These are phyloP conservation scores for Cyclocybe aegerita DNA, from an alignment of 768 basidiomycete genomes.

Conservation along the genomic window DNA sequence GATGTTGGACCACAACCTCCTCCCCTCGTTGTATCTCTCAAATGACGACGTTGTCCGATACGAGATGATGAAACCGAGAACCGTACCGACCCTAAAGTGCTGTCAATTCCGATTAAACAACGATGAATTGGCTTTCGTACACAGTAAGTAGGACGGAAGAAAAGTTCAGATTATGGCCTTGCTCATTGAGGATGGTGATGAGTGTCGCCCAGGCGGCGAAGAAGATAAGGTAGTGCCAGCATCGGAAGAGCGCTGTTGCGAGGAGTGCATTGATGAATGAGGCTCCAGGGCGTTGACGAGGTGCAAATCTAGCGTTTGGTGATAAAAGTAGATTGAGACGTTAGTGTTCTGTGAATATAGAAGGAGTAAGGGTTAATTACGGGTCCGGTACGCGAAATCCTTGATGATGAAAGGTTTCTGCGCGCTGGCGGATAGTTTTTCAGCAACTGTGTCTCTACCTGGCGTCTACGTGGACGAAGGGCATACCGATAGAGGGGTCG, in stretches of 20 bases:
- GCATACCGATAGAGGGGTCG: constrained; percentile 18
- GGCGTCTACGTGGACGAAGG: background rate
- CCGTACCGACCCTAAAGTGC: constrained; percentile 49
- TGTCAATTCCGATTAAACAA: background rate
- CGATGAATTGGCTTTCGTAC: constrained; percentile 36
- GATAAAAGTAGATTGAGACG: background rate
- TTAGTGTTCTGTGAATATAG: no score
- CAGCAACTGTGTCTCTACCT: background rate
- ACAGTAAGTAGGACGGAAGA: constrained; percentile 65
- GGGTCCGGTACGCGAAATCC: constrained; percentile 40
- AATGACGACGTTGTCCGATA: constrained; percentile 73
- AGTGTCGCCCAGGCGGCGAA: constrained; percentile 62
- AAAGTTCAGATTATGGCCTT: constrained; percentile 39
- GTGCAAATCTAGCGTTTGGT: constrained; percentile 32
- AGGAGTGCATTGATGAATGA: constrained; percentile 42
- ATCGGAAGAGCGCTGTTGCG: constrained; percentile 48
- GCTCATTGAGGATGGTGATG: constrained; percentile 51
- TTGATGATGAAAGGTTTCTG: constrained; percentile 28
- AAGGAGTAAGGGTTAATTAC: constrained; percentile 25
- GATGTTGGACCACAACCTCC: constrained; percentile 70
- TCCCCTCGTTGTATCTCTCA: constrained; percentile 76
- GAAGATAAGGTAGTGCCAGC: constrained; percentile 69
- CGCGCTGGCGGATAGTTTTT: constrained; percentile 16
- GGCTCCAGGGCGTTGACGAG: constrained; percentile 32
- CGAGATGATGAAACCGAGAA: constrained; percentile 73